These are phyloP conservation scores for Colletotrichum sojae DNA, from an alignment of 2,329 filamentous ascomycete species.

Conservation along the genomic window DNA sequence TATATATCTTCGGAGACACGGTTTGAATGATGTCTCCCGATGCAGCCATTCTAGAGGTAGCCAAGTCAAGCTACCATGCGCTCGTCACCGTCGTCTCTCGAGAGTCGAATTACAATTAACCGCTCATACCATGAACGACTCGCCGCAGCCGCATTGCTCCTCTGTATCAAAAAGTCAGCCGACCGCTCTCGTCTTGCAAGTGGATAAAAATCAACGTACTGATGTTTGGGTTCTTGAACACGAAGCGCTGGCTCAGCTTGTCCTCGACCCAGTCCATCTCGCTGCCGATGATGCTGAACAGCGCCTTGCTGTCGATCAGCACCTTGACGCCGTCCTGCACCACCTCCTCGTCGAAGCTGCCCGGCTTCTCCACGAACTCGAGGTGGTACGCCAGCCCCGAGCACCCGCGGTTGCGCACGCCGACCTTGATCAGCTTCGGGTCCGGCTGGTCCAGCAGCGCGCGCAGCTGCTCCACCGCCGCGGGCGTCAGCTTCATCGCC, in stretches of 20 bases:
- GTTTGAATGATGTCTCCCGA: not conserved
- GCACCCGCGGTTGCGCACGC: conserved; percentile 94
- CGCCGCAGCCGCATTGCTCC: conserved; percentile 95
- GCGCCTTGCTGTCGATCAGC: conserved; percentile 94
- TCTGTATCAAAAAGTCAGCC: conserved; percentile 68
- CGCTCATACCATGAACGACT: conserved; percentile 87
- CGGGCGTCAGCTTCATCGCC: conserved; percentile 86
- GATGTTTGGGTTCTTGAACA: conserved; percentile 98
- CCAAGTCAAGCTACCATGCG: no score
- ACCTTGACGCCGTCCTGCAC: conserved; percentile 98
- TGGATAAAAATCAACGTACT: conserved; percentile 73
- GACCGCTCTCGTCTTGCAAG: not conserved
- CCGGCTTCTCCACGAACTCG: conserved; percentile 94
- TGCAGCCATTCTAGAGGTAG: conserved; percentile 2
- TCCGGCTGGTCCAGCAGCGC: conserved; percentile 86
- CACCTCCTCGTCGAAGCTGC: conserved; percentile 89
- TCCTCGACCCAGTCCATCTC: conserved; percentile 99
- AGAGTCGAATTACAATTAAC: not conserved
- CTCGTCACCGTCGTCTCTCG: no score
- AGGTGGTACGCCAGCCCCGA: conserved; percentile 94
- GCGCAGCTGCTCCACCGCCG: conserved; percentile 84
- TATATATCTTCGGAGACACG: conserved; percentile 11
- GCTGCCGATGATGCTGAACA: conserved; percentile 98
- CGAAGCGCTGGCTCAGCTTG: conserved; percentile 90
- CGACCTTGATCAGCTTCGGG: conserved; percentile 93